These are phyloP conservation scores for Phytophthora constricta DNA, from an alignment of 352 stramenopile species.

Conservation along the genomic window DNA sequence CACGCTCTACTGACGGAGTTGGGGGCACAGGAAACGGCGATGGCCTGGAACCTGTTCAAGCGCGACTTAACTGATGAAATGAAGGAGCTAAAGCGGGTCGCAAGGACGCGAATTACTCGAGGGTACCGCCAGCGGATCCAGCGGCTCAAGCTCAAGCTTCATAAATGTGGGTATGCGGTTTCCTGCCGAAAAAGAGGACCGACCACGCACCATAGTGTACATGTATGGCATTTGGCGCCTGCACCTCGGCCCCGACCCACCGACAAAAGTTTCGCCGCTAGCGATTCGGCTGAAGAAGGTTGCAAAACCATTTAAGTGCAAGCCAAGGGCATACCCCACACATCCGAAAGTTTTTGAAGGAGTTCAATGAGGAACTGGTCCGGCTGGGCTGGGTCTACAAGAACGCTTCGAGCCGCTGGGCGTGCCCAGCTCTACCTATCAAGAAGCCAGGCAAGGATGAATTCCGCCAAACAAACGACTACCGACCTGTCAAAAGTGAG, in stretches of 20 bases:
- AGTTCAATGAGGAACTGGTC: slow-evolving; percentile 20
- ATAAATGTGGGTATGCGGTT: too few species aligned
- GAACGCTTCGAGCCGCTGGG: slow-evolving; percentile 12
- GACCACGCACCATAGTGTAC: not conserved
- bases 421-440: slow-evolving; percentile 6
- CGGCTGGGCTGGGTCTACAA: slow-evolving; percentile 8
- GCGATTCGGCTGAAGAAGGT: not conserved
- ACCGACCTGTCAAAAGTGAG: slow-evolving; percentile 1
- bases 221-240: slow-evolving; percentile 11
- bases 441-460: not conserved
- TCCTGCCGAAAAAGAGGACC: not conserved
- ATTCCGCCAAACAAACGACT: slow-evolving; percentile 1
- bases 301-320: slow-evolving; percentile 12
- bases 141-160: too few species aligned
- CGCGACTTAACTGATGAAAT: too few species aligned
- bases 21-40: too few species aligned
- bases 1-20: too few species aligned
- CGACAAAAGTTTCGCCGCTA: slow-evolving; percentile 1
- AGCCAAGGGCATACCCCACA: slow-evolving; percentile 12
- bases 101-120: too few species aligned
- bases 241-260: slow-evolving; percentile 1
- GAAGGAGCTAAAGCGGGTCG: too few species aligned
- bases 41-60: too few species aligned
- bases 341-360: slow-evolving; percentile 5
- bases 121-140: too few species aligned